phyloP scores from a whole-genome alignment of 768 basidiomycete species.

The Leccinum obscurum region DNA sequence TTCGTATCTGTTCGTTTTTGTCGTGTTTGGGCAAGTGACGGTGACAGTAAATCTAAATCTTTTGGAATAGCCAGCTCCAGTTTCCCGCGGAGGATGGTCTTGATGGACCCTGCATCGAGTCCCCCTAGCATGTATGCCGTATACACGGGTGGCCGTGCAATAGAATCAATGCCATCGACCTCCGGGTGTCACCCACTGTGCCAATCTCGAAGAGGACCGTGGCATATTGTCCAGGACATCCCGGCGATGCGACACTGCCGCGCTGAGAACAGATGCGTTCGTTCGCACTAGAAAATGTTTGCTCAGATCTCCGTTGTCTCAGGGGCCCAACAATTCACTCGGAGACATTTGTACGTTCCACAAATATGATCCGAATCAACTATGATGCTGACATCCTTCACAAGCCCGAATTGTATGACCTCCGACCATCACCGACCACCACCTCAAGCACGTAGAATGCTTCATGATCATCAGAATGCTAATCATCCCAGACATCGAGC shows the following conservation, averaged over 20 bases:
- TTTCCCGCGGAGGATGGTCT: constrained; percentile 1
- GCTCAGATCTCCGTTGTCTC: background rate
- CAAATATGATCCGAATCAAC: background rate
- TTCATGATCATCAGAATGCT: background rate
- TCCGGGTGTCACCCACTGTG: background rate
- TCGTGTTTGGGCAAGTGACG: constrained; percentile 2
- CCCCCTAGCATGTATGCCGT: background rate
- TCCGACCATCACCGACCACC: background rate
- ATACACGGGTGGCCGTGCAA: background rate
- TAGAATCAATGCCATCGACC: background rate
- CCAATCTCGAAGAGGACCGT: background rate
- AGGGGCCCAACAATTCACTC: background rate
- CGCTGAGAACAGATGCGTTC: background rate
- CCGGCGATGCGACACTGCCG: background rate
- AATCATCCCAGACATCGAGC: background rate
- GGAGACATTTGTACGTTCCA: background rate
- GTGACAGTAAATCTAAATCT: background rate
- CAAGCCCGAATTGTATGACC: background rate
- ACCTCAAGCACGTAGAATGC: background rate
- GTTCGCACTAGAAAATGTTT: background rate
- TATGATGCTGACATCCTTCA: background rate
- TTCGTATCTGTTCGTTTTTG: background rate
- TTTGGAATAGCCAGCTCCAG: background rate
- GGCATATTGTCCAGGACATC: background rate
- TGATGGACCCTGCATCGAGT: background rate